phyloP scores from a whole-genome alignment of 352 stramenopile species.

The Phytophthora pistaciae region DNA sequence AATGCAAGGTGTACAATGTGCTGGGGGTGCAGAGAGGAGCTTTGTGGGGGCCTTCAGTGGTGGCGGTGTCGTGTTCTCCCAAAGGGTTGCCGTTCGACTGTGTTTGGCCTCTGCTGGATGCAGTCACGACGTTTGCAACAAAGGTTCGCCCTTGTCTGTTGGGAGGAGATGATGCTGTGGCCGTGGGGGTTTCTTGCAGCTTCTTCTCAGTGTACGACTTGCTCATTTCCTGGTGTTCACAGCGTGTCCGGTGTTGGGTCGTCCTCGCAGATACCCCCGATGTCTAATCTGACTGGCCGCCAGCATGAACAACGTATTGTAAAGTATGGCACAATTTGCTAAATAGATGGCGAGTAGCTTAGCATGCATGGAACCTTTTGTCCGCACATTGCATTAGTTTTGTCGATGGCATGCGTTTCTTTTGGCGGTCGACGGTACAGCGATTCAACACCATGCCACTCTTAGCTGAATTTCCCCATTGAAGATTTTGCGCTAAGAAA shows the following conservation, averaged over 20 bases:
- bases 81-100: slow-evolving; percentile 47
- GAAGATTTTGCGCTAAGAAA: too few relatives aligned
- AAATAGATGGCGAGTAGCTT: too few relatives aligned
- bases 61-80: slow-evolving; percentile 15
- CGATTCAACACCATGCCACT: too few relatives aligned
- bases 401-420: too few relatives aligned
- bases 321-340: too few relatives aligned
- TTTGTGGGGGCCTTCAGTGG: background rate
- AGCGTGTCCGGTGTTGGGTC: slow-evolving; percentile 29
- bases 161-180: slow-evolving; percentile 17
- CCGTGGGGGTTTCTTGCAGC: slow-evolving; percentile 11
- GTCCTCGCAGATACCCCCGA: slow-evolving; percentile 27
- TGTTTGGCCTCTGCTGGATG: slow-evolving; percentile 21
- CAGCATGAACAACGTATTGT: background rate
- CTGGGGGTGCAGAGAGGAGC: slow-evolving; percentile 31
- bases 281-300: slow-evolving; percentile 32
- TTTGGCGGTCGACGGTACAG: too few relatives aligned
- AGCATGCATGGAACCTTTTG: too few relatives aligned
- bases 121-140: slow-evolving; percentile 68
- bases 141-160: slow-evolving; percentile 74
- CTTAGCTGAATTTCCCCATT: too few relatives aligned
- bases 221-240: slow-evolving; percentile 14
- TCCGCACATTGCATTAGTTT: too few relatives aligned
- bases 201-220: slow-evolving; percentile 22
- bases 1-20: slow-evolving; percentile 23